These are phyloP conservation scores for Macrophomina phaseolina DNA, from an alignment of 2,329 filamentous ascomycete genomes.

Conservation along the genomic window DNA sequence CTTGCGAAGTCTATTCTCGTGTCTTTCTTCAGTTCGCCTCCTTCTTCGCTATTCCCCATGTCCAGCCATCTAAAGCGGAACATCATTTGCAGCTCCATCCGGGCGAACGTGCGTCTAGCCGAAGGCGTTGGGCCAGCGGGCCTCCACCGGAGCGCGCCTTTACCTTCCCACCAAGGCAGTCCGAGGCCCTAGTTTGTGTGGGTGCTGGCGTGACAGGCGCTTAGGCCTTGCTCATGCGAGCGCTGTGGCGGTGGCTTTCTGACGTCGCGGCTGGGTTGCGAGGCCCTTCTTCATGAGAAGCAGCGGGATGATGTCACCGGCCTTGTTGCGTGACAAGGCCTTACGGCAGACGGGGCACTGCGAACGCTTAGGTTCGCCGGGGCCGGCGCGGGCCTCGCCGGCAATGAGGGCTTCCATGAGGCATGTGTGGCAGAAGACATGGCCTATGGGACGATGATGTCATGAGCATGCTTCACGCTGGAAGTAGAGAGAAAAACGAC, in stretches of 20 bases:
- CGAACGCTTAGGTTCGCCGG: constrained; percentile 48
- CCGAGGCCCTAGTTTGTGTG: background rate
- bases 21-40: background rate
- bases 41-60: background rate
- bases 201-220: background rate
- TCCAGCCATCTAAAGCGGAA: background rate
- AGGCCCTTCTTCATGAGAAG: constrained; percentile 16
- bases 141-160: background rate
- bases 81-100: background rate
- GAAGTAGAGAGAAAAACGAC: background rate
- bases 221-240: background rate
- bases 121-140: background rate
- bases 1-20: background rate
- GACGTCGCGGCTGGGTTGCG: constrained; percentile 20
- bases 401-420: constrained; percentile 65
- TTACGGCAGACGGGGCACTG: constrained; percentile 58
- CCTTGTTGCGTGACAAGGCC: constrained; percentile 46
- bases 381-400: constrained; percentile 56
- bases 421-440: constrained; percentile 69
- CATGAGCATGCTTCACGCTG: background rate
- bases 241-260: background rate
- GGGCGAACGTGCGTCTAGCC: background rate
- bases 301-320: constrained; percentile 45
- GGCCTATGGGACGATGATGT: constrained; percentile 49
- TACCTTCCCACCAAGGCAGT: background rate